Evolutionary conservation across 192 early-diverging fungal genomes (phyloP).

Genomic region (Rhizoclosmatium sp.): DNA sequence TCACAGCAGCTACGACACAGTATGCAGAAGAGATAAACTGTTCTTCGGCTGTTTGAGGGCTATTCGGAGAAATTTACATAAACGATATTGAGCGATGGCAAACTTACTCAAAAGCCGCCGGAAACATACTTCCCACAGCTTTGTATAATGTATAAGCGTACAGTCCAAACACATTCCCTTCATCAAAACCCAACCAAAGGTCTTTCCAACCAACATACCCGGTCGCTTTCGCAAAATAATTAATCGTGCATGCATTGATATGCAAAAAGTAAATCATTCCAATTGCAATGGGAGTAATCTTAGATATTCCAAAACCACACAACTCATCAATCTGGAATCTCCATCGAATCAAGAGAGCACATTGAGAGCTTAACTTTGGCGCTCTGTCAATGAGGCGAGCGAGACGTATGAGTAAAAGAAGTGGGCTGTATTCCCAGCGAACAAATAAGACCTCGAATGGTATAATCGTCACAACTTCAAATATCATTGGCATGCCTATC

Average conservation of each 20-base stretch:
- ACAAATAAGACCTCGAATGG: conserved; percentile 13
- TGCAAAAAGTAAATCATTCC: conserved; percentile 34
- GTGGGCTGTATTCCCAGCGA: neutral
- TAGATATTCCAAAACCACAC: conserved; percentile 9
- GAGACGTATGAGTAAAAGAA: conserved; percentile 1
- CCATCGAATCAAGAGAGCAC: neutral
- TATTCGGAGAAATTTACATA: neutral
- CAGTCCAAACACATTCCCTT: neutral
- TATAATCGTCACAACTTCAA: conserved; percentile 24
- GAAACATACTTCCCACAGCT: conserved; percentile 44
- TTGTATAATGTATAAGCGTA: conserved; percentile 23
- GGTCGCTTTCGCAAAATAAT: conserved; percentile 9
- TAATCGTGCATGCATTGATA: conserved; percentile 37
- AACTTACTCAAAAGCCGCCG: conserved; percentile 17
- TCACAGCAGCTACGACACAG: conserved; percentile 9
- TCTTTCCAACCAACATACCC: conserved; percentile 12
- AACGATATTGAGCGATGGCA: neutral
- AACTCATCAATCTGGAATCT: neutral
- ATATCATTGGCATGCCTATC: neutral
- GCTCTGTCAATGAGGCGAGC: neutral
- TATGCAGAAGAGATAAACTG: conserved; percentile 9
- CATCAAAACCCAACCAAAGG: neutral
- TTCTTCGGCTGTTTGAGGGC: conserved; percentile 18
- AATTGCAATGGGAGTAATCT: neutral
- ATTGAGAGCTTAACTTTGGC: neutral